Evolutionary conservation across 106 monocot genomes (phyloP), one percentile per base, ranked within the genome.

Genomic region (Allium fistulosum): DNA sequence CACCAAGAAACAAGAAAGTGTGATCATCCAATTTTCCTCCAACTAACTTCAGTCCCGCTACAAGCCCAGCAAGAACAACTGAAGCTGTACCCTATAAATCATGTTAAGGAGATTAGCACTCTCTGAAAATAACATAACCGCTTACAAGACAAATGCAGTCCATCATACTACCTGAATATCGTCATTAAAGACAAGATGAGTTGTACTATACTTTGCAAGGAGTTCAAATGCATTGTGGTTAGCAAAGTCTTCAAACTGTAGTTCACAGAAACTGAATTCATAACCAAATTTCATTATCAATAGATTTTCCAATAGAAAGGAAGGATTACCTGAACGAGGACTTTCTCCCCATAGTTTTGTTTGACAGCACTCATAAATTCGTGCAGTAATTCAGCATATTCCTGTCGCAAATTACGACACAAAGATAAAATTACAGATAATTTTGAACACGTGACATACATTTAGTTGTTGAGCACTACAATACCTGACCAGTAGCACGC

Each of bases 171-270:
- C 90, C 90, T 90, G 90, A 65, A 90, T 90, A 78, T 90, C 90
- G 74, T 90, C 90, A 74, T 90, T 90, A 53, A 90, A 90, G 22
- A 90, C 90, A 49, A 90, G 85, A 76, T 90, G 82, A 59, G 68
- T 80, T n/a, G 68, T 60, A 17, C 83, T 59, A 65, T 90, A 90
- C 68, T 78, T 90, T 47, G 79, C 76, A 71, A 90, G 85, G 75
- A 90, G 72, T 61, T 80, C 78, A 65, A 90, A 90, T 60, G 94
- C 94, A 80, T 94, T 85, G 63, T 90, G 90, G 76, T 94, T 94
- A 6, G 94, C 94, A 59, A 94, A 94, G 62, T 94, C 94, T 75
- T 94, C 94, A 80, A 94, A 94, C 94, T 90, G 79, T 53, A 56
- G 37, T 18, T 4, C 7, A 53, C 26, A 78, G 18, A 45, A 61